Evolutionary conservation across 1,284 basidiomycete species (phyloP).

Genomic region (Pseudozyma flocculosa): DNA sequence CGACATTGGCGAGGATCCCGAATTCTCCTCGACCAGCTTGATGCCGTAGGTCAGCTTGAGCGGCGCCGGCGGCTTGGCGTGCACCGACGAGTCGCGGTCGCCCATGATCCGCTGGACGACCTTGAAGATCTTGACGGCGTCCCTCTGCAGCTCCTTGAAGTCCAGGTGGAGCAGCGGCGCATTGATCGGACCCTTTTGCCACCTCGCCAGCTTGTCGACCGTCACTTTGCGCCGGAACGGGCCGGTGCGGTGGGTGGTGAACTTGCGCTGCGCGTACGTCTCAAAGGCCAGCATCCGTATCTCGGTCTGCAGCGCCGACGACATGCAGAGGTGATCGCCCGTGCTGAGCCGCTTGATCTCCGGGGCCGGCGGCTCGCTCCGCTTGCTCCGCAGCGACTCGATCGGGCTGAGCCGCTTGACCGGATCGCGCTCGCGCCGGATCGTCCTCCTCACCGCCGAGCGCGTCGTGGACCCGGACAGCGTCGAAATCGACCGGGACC

Average conservation of each 20-base stretch:
- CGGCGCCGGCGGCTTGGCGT: not conserved
- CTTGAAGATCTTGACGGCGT: conserved; percentile 80
- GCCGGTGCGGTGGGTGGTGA: conserved; percentile 8
- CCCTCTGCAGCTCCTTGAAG: conserved; percentile 66
- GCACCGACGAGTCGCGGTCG: conserved; percentile 68
- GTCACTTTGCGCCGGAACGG: conserved; percentile 5
- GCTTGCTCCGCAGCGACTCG: not conserved
- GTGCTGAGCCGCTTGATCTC: conserved; percentile 3
- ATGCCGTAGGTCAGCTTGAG: not conserved
- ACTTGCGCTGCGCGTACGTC: conserved; percentile 3
- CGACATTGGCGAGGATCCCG: too few relatives aligned
- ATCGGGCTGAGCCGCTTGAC: not conserved
- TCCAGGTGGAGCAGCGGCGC: conserved; percentile 73
- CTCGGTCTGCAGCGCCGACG: conserved; percentile 1
- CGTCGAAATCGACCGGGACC: too few relatives aligned
- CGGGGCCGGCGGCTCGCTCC: not conserved
- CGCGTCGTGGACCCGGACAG: not conserved
- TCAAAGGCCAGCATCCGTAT: conserved; percentile 1
- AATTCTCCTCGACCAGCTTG: too few relatives aligned
- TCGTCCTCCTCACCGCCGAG: not conserved
- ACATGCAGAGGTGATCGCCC: conserved; percentile 7
- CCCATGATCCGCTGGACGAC: conserved; percentile 88
- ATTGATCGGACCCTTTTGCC: conserved; percentile 65
- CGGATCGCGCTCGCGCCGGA: conserved; percentile 8
- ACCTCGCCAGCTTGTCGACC: conserved; percentile 4